Conservation (phyloP, 2,329 filamentous ascomycete species). For the Fusarium coicis region DNA sequence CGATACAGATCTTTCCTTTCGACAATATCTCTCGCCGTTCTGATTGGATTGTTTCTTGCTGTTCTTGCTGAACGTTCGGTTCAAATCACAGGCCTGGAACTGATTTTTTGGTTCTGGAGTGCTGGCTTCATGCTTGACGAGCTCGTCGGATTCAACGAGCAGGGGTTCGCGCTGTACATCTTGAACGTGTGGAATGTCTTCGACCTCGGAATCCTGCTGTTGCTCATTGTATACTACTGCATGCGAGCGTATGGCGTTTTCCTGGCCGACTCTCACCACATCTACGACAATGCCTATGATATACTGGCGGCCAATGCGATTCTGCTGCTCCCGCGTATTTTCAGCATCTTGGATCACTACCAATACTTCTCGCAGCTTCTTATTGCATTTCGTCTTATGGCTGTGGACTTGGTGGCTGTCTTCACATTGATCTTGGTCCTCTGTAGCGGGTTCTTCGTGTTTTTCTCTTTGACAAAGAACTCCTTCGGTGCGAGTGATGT, state of each 20-base stretch:
- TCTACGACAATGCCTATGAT: constrained; percentile 90
- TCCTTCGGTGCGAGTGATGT: constrained; percentile 77
- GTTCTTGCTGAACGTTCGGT: constrained; percentile 81
- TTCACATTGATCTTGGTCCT: constrained; percentile 85
- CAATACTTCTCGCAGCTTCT: constrained; percentile 95
- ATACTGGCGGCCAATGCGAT: constrained; percentile 93
- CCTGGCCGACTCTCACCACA: constrained; percentile 77
- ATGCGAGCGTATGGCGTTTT: constrained; percentile 90
- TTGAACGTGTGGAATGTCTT: constrained; percentile 99
- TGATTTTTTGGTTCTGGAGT: constrained; percentile 98
- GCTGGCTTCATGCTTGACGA: constrained; percentile 97
- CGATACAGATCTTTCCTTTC: constrained; percentile 92
- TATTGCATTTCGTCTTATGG: constrained; percentile 95
- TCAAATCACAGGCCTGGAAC: constrained; percentile 83
- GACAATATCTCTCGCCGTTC: constrained; percentile 84
- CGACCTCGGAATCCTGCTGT: constrained; percentile 86
- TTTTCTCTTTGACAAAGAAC: constrained; percentile 84
- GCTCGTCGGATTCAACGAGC: constrained; percentile 94
- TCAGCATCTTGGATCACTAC: constrained; percentile 93
- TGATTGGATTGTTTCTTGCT: constrained; percentile 86
- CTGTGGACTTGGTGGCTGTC: constrained; percentile 85
- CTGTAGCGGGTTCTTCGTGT: constrained; percentile 95
- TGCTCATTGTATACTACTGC: constrained; percentile 90
- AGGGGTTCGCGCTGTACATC: constrained; percentile 95
- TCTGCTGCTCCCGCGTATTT: constrained; percentile 87